Evolutionary conservation across 1,284 basidiomycete genomes (phyloP), one percentile per base, ranked within the genome.

Genomic region (Ganoderma resinaceum): DNA sequence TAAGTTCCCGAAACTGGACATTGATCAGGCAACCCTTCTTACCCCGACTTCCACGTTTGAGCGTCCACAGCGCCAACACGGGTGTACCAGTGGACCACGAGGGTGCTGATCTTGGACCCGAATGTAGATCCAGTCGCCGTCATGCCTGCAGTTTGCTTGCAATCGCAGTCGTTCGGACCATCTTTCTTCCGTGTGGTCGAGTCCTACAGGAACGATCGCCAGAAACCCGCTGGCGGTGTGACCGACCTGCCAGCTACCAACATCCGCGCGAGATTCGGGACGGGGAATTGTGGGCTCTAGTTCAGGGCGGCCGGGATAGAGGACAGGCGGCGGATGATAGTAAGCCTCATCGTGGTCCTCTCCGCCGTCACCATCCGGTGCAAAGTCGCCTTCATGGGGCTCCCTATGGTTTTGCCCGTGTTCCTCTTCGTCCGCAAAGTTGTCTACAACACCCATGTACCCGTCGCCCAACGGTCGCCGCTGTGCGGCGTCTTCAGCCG

Each of bases 401-500:
- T 29, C 49, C 23, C 16, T 26, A 23, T 8, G 14, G 49, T 14
- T 12, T 29, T 29, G 26, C 49, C 29, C 49, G 23, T 16, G n/a
- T 7, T 5, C n/a, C 3, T 52, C 49, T 14, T 29, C 26, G 23
- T 16, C 26, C 26, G 11, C 26, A 52, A 26, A 4, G 12, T 29
- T 26, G 26, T 52, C 26, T 52, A 52, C 49, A 7, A 46, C 7
- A n/a, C 18, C 6, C 16, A 52, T 29, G 26, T 52, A 3, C 49
- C 49, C 26, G 26, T 29, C 3, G 2, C 49, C 49, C 49, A 52
- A 52, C 4, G 49, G 60, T 59, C 82, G 80, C 57, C 83, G 80
- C n/a, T 72, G 71, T 2, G 79, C 78, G 31, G 74, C 70, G 26
- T 74, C 62, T 42, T 75, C 67, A 12, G 77, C 79, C 4, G 71